Evolutionary conservation across 139 green algal species (phyloP).

Genomic region (Coccomyxa sp.): DNA sequence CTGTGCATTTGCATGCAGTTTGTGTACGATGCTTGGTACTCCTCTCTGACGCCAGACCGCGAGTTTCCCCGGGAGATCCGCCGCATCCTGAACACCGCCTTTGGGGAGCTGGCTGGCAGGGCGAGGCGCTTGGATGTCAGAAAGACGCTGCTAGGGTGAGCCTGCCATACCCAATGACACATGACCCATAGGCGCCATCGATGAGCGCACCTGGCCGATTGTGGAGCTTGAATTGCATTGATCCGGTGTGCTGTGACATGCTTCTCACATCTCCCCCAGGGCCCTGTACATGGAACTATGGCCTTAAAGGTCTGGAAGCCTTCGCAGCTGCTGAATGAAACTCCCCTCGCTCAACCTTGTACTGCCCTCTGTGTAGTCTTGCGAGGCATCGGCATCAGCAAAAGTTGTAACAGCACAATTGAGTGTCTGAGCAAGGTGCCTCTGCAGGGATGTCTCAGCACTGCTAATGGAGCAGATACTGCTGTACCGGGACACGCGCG

Average conservation of each 20-base stretch:
- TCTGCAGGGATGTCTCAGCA: conserved; percentile 49
- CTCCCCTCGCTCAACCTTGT: too few species aligned
- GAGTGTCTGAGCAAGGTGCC: too few species aligned
- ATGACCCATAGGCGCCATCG: too few species aligned
- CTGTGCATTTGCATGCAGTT: conserved; percentile 61
- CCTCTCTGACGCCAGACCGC: conserved; percentile 58
- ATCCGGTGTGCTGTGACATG: neutral
- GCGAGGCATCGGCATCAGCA: too few species aligned
- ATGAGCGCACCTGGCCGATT: too few species aligned
- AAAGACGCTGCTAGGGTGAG: conserved; percentile 48
- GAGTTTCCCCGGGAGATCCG: conserved; percentile 76
- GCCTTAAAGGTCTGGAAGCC: too few species aligned
- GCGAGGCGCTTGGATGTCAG: conserved; percentile 45
- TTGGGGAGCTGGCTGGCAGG: conserved; percentile 56
- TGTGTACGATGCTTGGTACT: conserved; percentile 78
- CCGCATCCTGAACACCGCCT: conserved; percentile 58
- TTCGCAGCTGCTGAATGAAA: too few species aligned
- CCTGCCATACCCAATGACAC: neutral
- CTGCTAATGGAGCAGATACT: conserved; percentile 55
- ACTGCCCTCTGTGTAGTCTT: too few species aligned
- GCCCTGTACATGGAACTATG: too few species aligned
- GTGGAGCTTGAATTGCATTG: too few species aligned
- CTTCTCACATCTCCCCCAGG: too few species aligned
- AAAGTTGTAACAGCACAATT: too few species aligned
- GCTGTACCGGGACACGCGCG: conserved; percentile 47